Conservation (phyloP, 83 land plant genomes). For the Larix sibirica region DNA sequence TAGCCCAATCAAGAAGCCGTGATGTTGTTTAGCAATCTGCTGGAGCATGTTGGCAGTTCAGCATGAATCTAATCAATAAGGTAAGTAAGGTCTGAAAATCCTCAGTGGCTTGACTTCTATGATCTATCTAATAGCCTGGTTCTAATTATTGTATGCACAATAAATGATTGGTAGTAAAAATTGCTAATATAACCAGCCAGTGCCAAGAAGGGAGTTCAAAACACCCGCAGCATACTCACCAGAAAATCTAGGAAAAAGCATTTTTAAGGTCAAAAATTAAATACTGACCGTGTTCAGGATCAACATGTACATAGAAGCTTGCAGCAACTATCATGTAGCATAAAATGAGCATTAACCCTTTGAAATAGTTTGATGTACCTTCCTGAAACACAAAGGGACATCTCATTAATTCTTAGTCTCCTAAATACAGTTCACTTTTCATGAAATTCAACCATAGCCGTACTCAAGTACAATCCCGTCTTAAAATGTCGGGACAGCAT, state of each 20-base stretch:
- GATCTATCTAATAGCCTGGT: not conserved
- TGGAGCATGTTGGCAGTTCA: too few relatives aligned
- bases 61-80: too few relatives aligned
- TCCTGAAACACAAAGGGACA: slow-evolving; percentile 37
- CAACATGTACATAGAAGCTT: slow-evolving; percentile 81
- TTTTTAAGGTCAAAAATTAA: not conserved
- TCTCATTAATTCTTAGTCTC: slow-evolving; percentile 3
- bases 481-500: not conserved
- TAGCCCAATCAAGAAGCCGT: not conserved
- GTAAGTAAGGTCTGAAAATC: too few relatives aligned
- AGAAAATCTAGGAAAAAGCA: not conserved
- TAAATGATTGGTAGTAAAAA: not conserved
- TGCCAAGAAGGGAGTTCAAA: not conserved
- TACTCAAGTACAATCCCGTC: not conserved
- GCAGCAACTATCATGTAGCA: slow-evolving; percentile 87
- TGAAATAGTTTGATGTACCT: slow-evolving; percentile 83
- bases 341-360: slow-evolving; percentile 80
- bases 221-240: not conserved
- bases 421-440: not conserved
- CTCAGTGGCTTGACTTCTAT: too few relatives aligned
- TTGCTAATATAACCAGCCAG: not conserved
- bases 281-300: slow-evolving; percentile 24
- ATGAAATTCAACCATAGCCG: not conserved
- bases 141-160: not conserved
- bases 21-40: not conserved